phyloP scores from a whole-genome alignment of 139 green algal species.

The Volvox africanus region DNA sequence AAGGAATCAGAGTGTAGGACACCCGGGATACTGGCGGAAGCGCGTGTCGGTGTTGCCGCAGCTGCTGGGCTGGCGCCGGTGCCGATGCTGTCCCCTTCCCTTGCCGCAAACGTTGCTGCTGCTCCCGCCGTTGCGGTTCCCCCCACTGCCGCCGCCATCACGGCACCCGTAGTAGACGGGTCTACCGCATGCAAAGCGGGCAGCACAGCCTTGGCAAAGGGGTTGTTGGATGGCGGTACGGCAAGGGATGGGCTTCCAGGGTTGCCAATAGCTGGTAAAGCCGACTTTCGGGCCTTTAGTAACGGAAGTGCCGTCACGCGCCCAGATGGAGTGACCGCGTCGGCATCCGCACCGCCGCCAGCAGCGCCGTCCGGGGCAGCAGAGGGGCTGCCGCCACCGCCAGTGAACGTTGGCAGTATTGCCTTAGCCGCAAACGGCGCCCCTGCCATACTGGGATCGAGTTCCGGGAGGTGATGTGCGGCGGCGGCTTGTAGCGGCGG shows the following conservation, averaged over 20 bases:
- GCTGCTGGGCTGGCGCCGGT: neutral
- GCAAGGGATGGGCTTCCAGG: neutral
- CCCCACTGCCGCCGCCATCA: neutral
- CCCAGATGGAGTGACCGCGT: too few species aligned
- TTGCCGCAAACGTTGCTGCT: neutral
- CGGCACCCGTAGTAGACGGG: neutral
- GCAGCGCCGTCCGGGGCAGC: too few species aligned
- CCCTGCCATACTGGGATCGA: neutral
- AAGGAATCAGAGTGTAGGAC: neutral
- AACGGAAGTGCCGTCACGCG: neutral
- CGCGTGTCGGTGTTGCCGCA: neutral
- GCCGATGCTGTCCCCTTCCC: neutral
- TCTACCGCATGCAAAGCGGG: neutral
- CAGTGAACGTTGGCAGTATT: neutral
- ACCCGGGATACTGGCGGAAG: neutral
- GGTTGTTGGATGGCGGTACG: neutral
- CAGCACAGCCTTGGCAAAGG: neutral
- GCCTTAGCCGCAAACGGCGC: neutral
- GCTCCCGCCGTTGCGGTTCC: neutral
- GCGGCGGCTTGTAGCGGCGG: neutral
- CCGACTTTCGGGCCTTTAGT: neutral
- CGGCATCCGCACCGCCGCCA: neutral
- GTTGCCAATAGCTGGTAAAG: neutral
- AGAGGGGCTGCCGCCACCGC: neutral
- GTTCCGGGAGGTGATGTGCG: neutral